Conservation (phyloP, 306 rosid genomes). For the Malus asiatica region DNA sequence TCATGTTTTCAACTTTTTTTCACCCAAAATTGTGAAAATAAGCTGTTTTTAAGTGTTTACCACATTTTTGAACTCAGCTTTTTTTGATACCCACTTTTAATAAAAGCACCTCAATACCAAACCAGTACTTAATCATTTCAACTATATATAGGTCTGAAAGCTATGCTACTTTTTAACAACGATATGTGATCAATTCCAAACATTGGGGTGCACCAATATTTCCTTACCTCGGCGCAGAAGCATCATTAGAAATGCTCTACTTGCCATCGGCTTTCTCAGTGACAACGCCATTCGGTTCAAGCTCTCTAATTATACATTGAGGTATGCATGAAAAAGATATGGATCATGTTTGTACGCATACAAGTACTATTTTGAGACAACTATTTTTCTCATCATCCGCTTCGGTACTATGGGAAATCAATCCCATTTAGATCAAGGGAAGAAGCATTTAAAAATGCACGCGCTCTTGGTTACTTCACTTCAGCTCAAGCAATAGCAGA, state of each 20-base stretch:
- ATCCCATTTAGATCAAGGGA: slow-evolving; percentile 27
- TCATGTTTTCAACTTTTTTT: too few species aligned
- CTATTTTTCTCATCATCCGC: slow-evolving; percentile 2
- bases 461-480: slow-evolving; percentile 33
- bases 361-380: too few species aligned
- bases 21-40: too few species aligned
- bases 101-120: too few species aligned
- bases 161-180: too few species aligned
- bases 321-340: slow-evolving; percentile 17
- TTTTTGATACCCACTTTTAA: too few species aligned
- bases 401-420: slow-evolving; percentile 46
- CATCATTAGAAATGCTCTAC: slow-evolving; percentile 11
- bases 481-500: slow-evolving; percentile 46
- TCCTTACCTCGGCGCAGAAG: slow-evolving; percentile 46
- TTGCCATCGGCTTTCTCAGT: slow-evolving; percentile 15
- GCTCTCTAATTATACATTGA: slow-evolving; percentile 43
- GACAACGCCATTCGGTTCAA: slow-evolving; percentile 34
- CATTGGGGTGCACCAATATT: background rate
- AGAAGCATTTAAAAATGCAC: slow-evolving; percentile 25
- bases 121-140: too few species aligned
- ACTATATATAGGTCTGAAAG: too few species aligned
- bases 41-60: too few species aligned
- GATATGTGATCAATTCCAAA: too few species aligned
- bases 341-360: background rate
- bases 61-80: too few species aligned